Evolutionary conservation across 179 eudicot species (phyloP).

Genomic region (Patellifolia procumbens): DNA sequence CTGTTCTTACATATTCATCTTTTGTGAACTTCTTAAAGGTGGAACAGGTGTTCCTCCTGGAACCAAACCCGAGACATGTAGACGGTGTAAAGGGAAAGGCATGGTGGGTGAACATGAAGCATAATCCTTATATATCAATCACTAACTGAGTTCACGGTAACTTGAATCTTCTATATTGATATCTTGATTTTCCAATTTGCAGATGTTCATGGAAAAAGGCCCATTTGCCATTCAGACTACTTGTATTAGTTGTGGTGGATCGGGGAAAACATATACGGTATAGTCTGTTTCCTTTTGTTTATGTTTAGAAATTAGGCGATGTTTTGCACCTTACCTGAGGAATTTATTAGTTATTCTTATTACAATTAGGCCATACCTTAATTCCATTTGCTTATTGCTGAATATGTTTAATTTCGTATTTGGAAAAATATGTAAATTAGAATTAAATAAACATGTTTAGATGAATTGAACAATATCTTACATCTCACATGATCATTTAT

Average conservation of each 20-base stretch:
- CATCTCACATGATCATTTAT: too few relatives aligned
- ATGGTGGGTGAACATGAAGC: conserved; percentile 40
- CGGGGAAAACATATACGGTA: conserved; percentile 75
- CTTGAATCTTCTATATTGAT: conserved; percentile 1
- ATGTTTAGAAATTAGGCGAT: not conserved
- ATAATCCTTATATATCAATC: not conserved
- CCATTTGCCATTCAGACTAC: conserved; percentile 60
- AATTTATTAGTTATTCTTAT: not conserved
- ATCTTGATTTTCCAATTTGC: conserved; percentile 22
- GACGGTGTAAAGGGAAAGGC: conserved; percentile 76
- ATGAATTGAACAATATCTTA: too few relatives aligned
- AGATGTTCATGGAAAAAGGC: conserved; percentile 64
- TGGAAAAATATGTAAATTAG: too few relatives aligned
- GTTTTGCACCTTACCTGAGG: not conserved
- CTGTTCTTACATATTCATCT: conserved; percentile 15
- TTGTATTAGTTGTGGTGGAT: conserved; percentile 59
- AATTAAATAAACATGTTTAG: too few relatives aligned
- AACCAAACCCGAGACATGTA: conserved; percentile 86
- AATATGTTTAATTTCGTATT: too few relatives aligned
- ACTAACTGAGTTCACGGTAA: not conserved
- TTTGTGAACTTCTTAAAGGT: conserved; percentile 34
- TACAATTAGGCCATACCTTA: too few relatives aligned
- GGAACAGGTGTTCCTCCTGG: conserved; percentile 96
- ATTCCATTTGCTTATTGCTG: too few relatives aligned
- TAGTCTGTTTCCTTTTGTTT: not conserved